Evolutionary conservation across 306 rosid genomes (phyloP).

Genomic region (Dicorynia guianensis): DNA sequence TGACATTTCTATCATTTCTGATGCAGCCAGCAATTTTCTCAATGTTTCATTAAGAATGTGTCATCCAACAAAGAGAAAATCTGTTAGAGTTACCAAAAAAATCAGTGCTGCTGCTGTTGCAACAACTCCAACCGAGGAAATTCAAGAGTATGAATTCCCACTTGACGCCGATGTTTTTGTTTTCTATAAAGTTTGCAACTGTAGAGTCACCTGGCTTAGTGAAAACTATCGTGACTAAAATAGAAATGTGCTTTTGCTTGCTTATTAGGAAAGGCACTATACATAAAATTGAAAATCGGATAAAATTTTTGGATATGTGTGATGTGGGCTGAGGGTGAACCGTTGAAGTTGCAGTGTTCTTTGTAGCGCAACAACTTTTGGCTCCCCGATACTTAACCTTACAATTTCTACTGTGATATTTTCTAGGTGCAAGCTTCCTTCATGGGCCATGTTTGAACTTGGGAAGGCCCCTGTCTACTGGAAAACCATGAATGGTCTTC

Average conservation of each 20-base stretch:
- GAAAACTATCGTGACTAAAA: background rate
- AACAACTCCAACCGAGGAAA: conserved; percentile 56
- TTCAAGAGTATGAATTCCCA: conserved; percentile 68
- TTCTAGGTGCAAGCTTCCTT: conserved; percentile 75
- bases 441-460: conserved; percentile 91
- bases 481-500: conserved; percentile 95
- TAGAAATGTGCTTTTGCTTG: background rate
- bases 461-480: conserved; percentile 82
- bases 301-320: background rate
- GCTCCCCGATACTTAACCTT: background rate
- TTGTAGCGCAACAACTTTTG: conserved; percentile 7
- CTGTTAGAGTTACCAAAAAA: conserved; percentile 52
- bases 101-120: conserved; percentile 63
- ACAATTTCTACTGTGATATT: conserved; percentile 14
- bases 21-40: conserved; percentile 63
- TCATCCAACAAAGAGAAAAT: conserved; percentile 44
- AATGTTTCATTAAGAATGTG: conserved; percentile 57
- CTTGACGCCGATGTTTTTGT: conserved; percentile 1
- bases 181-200: background rate
- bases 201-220: background rate
- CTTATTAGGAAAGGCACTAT: background rate
- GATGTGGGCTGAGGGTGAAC: no score
- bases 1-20: conserved; percentile 34
- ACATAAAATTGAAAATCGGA: background rate
- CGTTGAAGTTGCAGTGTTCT: conserved; percentile 10